Conservation (phyloP, 805 yeast genomes). For the Candida koratica region DNA sequence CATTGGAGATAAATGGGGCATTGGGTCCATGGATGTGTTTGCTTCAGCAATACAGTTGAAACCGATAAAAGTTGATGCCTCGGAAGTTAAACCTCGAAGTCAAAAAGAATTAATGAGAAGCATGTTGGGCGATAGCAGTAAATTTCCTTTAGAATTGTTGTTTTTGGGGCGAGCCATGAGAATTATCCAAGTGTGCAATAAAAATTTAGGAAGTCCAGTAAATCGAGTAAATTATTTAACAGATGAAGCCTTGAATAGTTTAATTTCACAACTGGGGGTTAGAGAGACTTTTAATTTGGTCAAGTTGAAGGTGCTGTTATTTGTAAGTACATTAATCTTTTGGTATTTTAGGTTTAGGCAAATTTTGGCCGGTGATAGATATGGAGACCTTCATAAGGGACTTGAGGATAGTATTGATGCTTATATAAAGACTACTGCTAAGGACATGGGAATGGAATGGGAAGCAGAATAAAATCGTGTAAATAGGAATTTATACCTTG, state of each 20-base stretch:
- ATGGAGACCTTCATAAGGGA: slow-evolving; percentile 32
- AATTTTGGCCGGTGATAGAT: slow-evolving; percentile 27
- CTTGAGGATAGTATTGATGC: slow-evolving; percentile 45
- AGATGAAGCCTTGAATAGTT: slow-evolving; percentile 43
- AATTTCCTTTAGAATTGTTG: slow-evolving; percentile 62
- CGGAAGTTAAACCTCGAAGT: slow-evolving; percentile 11
- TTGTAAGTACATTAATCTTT: slow-evolving; percentile 31
- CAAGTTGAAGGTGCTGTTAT: slow-evolving; percentile 21
- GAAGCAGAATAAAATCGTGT: background rate
- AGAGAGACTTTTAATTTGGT: slow-evolving; percentile 11
- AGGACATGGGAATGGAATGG: slow-evolving; percentile 38
- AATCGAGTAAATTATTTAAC: slow-evolving; percentile 65
- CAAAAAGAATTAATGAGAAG: slow-evolving; percentile 45
- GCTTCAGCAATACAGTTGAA: slow-evolving; percentile 52
- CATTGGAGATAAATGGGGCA: slow-evolving; percentile 63
- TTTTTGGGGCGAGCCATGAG: slow-evolving; percentile 70
- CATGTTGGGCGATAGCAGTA: slow-evolving; percentile 58
- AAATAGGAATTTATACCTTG: background rate
- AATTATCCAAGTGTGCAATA: slow-evolving; percentile 68
- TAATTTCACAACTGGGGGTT: slow-evolving; percentile 14
- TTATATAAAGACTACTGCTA: slow-evolving; percentile 40
- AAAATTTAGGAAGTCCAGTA: slow-evolving; percentile 66
- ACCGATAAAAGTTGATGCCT: slow-evolving; percentile 31
- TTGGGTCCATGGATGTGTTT: slow-evolving; percentile 60
- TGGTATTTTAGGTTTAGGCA: slow-evolving; percentile 31